Evolutionary conservation across 1,139 yeast genomes (phyloP).

Genomic region (Candida tetrigidarum): DNA sequence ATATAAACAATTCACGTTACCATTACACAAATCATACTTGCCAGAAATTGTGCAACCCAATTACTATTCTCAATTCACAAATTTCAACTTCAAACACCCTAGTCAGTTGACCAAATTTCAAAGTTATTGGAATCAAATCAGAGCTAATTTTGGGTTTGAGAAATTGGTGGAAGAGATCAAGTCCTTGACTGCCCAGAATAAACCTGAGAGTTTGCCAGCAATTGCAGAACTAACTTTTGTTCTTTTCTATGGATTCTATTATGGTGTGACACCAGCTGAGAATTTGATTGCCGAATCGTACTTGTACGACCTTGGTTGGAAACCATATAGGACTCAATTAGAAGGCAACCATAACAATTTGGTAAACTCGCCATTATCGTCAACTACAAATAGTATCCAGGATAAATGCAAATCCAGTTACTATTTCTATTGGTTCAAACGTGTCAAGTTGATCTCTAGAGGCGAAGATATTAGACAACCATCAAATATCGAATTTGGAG

Average conservation of each 20-base stretch:
- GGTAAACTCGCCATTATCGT: slow-evolving; percentile 9
- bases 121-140: slow-evolving; percentile 53
- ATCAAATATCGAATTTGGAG: slow-evolving; percentile 35
- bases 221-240: slow-evolving; percentile 48
- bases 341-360: slow-evolving; percentile 11
- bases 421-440: slow-evolving; percentile 44
- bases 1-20: slow-evolving; percentile 34
- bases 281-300: slow-evolving; percentile 48
- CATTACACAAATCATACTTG: slow-evolving; percentile 43
- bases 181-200: slow-evolving; percentile 25
- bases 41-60: slow-evolving; percentile 36
- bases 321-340: slow-evolving; percentile 34
- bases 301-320: slow-evolving; percentile 49
- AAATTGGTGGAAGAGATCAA: slow-evolving; percentile 37
- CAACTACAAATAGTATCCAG: slow-evolving; percentile 7
- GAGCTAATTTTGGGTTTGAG: slow-evolving; percentile 44
- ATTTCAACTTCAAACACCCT: slow-evolving; percentile 37
- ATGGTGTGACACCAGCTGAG: slow-evolving; percentile 57
- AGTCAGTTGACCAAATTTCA: slow-evolving; percentile 42
- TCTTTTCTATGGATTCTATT: slow-evolving; percentile 63
- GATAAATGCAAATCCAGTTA: slow-evolving; percentile 20
- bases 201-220: slow-evolving; percentile 21
- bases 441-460: slow-evolving; percentile 26
- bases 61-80: slow-evolving; percentile 23
- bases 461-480: slow-evolving; percentile 19